Percentiles rank a stretch among this genome's conserved stretches.
Evolutionary conservation across 176 grass and related monocot genomes (phyloP).

Genomic region (Saccharum spontaneum): DNA sequence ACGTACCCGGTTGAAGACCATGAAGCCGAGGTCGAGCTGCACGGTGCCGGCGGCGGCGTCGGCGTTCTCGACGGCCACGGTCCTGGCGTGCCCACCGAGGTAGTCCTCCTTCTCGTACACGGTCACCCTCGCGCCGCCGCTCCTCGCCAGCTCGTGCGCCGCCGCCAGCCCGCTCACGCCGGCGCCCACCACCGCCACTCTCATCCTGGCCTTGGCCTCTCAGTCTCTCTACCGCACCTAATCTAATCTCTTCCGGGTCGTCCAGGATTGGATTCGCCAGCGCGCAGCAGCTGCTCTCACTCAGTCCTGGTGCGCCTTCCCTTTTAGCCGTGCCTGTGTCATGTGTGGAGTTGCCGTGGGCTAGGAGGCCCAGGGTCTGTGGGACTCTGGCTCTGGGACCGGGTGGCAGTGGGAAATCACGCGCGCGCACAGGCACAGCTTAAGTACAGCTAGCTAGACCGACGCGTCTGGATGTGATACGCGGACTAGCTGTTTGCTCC

Average conservation of each 20-base stretch:
- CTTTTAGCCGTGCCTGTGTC: background rate
- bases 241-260: background rate
- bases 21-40: conserved; percentile 83
- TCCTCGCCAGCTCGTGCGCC: conserved; percentile 55
- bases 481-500: no score
- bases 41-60: conserved; percentile 24
- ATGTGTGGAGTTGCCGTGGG: no score
- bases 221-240: background rate
- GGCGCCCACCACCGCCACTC: conserved; percentile 77
- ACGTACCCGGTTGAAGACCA: conserved; percentile 85
- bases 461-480: no score
- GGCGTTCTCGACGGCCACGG: conserved; percentile 47
- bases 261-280: background rate
- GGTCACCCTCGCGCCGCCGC: conserved; percentile 41
- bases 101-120: conserved; percentile 76
- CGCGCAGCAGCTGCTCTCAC: background rate
- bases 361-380: no score
- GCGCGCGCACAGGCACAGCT: no score
- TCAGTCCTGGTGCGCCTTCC: background rate
- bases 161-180: conserved; percentile 78
- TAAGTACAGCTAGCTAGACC: no score
- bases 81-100: conserved; percentile 78
- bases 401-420: no score
- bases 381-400: no score
- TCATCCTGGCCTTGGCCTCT: conserved; percentile 28